Percentiles rank a stretch among this genome's conserved stretches.
These are phyloP conservation scores for Stagonosporopsis rhizophila DNA, from an alignment of 2,329 filamentous ascomycete species.

Conservation along the genomic window DNA sequence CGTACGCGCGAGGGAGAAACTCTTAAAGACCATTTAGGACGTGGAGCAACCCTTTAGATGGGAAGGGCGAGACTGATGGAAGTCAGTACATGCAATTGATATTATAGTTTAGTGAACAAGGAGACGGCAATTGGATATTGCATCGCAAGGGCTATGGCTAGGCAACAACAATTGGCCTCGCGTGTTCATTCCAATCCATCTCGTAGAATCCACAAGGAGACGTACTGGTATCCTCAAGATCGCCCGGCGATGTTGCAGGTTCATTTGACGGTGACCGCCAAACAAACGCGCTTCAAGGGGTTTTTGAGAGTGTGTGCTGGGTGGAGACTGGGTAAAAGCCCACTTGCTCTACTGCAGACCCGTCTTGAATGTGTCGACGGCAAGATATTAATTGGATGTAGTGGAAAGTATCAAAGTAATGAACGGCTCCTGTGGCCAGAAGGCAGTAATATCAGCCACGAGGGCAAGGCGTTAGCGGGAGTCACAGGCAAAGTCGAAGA, in stretches of 20 bases:
- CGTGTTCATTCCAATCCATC: slow-evolving; percentile 18
- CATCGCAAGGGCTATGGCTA: slow-evolving; percentile 13
- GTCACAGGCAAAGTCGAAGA: slow-evolving; percentile 31
- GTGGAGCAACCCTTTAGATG: slow-evolving; percentile 67
- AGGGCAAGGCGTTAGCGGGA: slow-evolving; percentile 38
- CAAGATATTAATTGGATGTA: slow-evolving; percentile 15
- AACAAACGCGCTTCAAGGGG: slow-evolving; percentile 77
- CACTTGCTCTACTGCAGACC: slow-evolving; percentile 22
- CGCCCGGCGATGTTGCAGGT: slow-evolving; percentile 78
- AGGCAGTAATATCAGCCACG: slow-evolving; percentile 33
- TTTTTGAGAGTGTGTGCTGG: slow-evolving; percentile 30
- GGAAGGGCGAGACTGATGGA: slow-evolving; percentile 56
- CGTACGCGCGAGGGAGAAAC: slow-evolving; percentile 89
- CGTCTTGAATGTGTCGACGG: slow-evolving; percentile 18
- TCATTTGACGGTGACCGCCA: slow-evolving; percentile 98
- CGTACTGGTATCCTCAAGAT: slow-evolving; percentile 69
- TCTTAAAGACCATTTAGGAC: slow-evolving; percentile 87
- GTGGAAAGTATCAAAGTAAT: slow-evolving; percentile 19
- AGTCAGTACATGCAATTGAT: slow-evolving; percentile 28
- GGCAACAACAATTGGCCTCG: slow-evolving; percentile 30
- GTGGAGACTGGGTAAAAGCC: slow-evolving; percentile 25
- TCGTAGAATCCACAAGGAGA: slow-evolving; percentile 22
- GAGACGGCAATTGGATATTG: neutral
- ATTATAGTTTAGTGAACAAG: neutral
- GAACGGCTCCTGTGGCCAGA: slow-evolving; percentile 37